Base-by-base conservation (phyloP, 176 grass and related monocot genomes). In the Oryza rufipogon region DNA sequence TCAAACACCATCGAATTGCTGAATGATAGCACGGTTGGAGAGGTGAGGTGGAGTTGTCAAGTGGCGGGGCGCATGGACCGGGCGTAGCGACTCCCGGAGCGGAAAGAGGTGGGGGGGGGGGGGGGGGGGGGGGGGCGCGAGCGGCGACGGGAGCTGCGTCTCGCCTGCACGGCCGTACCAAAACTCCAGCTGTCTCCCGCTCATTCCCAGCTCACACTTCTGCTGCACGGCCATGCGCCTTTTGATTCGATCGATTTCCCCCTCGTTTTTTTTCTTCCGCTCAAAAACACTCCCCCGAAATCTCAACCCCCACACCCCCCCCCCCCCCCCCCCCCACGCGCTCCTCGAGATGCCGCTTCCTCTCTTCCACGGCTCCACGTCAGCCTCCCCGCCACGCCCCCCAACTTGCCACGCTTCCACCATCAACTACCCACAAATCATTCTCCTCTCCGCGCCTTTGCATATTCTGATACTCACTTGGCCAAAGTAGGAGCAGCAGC, bases 271-370 rank as follows among this genome's bases (percentile, higher is more conserved):
- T 19, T 56, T 32, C 28, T 30, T 30, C 28, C 8, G n/a, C 25
- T 47, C n/a, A 4, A 45, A 76, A 33, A 77, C 88, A 75, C 42
- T 7, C 1, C 41, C 51, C 70, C 38, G 26, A 65, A 70, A 65
- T 54, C 80, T 14, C 30, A 11, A 9, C 26, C 26, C 26, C 26
- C 72, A n/a, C n/a, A n/a, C 12, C 72, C 67, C 11, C 17, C 72
- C 26, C 26, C 72, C 12, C 72, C 67, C 26, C 26, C 72, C 12
- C 72, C 67, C 11, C 17, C 72, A 15, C 69, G 23, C 75, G 45
- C 68, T 67, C 88, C 84, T 90, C 88, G 80, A 90, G 74, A 86
- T 83, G 88, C 88, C 88, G 75, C 88, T 90, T 90, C 84, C 88
- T 38, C 14, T 14, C 48, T 20, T 33, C 23, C 25, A 3, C 14